A percentile compares a stretch with the other conserved stretches of the same genome.
These are phyloP conservation scores for Pseudogymnoascus sp. DNA, from an alignment of 2,329 filamentous ascomycete genomes.

Conservation along the genomic window DNA sequence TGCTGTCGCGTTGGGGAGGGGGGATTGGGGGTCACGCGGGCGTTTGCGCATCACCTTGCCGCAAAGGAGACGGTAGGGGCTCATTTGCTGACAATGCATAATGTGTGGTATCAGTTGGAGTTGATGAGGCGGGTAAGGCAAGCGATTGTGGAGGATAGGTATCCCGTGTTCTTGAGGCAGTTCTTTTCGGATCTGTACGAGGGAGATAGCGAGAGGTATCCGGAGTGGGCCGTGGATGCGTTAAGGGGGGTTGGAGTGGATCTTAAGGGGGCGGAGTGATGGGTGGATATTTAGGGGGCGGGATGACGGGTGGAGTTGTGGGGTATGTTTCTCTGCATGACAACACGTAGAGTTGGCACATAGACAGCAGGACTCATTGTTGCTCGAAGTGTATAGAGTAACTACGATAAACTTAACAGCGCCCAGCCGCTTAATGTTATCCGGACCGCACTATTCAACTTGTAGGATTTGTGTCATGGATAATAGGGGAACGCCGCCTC, in stretches of 20 bases:
- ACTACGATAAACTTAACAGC: not conserved
- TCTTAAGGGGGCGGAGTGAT: conserved; percentile 36
- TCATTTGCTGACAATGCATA: conserved; percentile 79
- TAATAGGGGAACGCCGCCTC: not conserved
- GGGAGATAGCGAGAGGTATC: conserved; percentile 56
- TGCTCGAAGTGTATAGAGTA: not conserved
- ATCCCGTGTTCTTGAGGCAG: conserved; percentile 64
- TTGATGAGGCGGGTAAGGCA: conserved; percentile 70
- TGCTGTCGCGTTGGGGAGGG: conserved; percentile 63
- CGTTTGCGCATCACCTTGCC: conserved; percentile 84
- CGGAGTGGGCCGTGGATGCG: conserved; percentile 76
- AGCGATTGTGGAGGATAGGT: conserved; percentile 73
- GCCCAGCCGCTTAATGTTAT: not conserved
- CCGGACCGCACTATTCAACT: not conserved
- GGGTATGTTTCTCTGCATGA: not conserved
- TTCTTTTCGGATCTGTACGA: conserved; percentile 74
- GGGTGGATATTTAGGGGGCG: not conserved
- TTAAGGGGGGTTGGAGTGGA: conserved; percentile 74
- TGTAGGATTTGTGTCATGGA: not conserved
- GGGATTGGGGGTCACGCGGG: conserved; percentile 73
- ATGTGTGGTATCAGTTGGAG: conserved; percentile 83
- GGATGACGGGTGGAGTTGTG: not conserved
- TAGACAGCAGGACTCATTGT: not conserved
- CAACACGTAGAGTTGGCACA: not conserved
- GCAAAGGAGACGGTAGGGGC: conserved; percentile 94